Base-by-base conservation (phyloP, 1,284 basidiomycete species). In the Boletellus sp. region DNA sequence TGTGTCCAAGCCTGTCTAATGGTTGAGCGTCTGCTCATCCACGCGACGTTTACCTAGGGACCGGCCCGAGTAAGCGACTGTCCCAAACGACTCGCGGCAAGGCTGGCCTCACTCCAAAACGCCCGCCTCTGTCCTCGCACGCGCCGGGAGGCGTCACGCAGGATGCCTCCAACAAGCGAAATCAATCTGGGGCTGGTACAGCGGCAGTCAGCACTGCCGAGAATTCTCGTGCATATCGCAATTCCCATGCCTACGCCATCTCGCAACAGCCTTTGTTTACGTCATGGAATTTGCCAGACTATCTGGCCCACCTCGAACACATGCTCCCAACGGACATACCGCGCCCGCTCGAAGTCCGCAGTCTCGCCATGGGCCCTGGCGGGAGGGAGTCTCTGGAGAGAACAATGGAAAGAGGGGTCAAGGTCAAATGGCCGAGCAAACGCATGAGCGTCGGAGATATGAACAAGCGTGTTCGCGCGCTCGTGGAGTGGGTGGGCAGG, bases 401-500 rank as follows among this genome's bases (percentile, higher is more conserved):
- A 57, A 83, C 79, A 8, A 78, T 85, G 59, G 95, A 97, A 68
- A 80, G 92, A 38, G 91, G 93, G 1, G 92, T 94, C 22, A 91
- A 93, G 68, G 89, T 97, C 52, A 90, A 91, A 61, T 99, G 93
- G 85, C 96, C 96, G 0, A 83, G 85, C 57, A 96, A 97, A 70
- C 81, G 96, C 47, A 93, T 89, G 81, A 97, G 94, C 59, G 86
- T 96, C 22, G 88, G 86, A 18, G 96, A 99, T 67, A 97, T 99
- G 93, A 91, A 93, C 68, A 97, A 98, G 74, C 85, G 96, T 19
- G 93, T 97, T 19, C 80, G 93, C 42, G 85, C 89, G 51, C 80
- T 98, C 52, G 83, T 96, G 33, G 96, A 98, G 64, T 98, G 93
- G 83, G 91, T 94, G 13, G 89, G 87, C 39, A 79, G 90, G 54